phyloP scores from a whole-genome alignment of 2,329 filamentous ascomycete species.

The Colletotrichum spaethianum region DNA sequence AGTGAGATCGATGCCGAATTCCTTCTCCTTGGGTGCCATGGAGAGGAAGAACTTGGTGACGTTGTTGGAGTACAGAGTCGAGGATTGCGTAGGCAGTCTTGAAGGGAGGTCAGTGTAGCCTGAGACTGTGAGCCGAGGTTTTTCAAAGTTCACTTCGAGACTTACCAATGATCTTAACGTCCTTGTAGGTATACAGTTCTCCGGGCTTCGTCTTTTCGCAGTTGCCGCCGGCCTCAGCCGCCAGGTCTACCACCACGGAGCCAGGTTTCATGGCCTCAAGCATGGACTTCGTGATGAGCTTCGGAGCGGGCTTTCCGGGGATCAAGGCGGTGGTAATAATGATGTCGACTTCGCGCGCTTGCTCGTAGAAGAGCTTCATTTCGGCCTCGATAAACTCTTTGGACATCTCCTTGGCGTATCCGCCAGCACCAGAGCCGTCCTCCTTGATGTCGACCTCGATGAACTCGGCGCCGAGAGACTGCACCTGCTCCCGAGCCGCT shows the following conservation, averaged over 20 bases:
- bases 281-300: constrained; percentile 85
- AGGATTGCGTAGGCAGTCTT: constrained; percentile 88
- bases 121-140: constrained; percentile 50
- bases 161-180: constrained; percentile 86
- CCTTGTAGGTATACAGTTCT: constrained; percentile 78
- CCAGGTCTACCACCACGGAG: constrained; percentile 89
- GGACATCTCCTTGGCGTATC: constrained; percentile 95
- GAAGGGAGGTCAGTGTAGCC: constrained; percentile 91
- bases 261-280: constrained; percentile 90
- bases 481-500: constrained; percentile 90
- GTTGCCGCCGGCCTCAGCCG: constrained; percentile 90
- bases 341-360: constrained; percentile 90
- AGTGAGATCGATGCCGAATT: constrained; percentile 83
- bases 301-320: constrained; percentile 85
- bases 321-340: constrained; percentile 95
- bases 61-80: constrained; percentile 93
- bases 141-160: constrained; percentile 7
- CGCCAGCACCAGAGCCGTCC: constrained; percentile 86
- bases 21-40: constrained; percentile 82
- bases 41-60: constrained; percentile 91
- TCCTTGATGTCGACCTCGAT: constrained; percentile 89
- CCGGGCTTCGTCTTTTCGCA: constrained; percentile 86
- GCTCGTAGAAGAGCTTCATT: constrained; percentile 92
- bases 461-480: constrained; percentile 91
- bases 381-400: constrained; percentile 94